Conservation (phyloP, 805 yeast genomes). For the Ogataea nonfermentans region DNA sequence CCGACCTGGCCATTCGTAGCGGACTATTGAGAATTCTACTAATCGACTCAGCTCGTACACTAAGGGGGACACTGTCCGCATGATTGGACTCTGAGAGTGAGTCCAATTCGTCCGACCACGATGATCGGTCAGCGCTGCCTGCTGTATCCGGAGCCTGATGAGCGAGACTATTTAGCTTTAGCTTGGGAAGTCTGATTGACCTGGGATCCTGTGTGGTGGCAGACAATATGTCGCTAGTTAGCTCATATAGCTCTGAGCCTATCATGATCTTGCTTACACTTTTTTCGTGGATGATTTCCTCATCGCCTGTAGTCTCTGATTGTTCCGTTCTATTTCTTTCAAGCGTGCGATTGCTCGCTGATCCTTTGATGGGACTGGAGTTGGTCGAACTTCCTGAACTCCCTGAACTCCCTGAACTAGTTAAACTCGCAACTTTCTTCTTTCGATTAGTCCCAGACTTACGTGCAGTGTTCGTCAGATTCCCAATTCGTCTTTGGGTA, state of each 20-base stretch:
- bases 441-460: neutral
- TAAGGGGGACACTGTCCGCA: conserved; percentile 12
- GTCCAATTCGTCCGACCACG: conserved; percentile 18
- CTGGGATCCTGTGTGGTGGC: conserved; percentile 22
- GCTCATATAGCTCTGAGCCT: conserved; percentile 21
- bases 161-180: conserved; percentile 2
- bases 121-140: conserved; percentile 1
- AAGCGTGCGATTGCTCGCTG: conserved; percentile 26
- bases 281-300: conserved; percentile 15
- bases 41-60: conserved; percentile 21
- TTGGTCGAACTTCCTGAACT: conserved; percentile 8
- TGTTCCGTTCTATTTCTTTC: conserved; percentile 11
- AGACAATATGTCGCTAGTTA: conserved; percentile 24
- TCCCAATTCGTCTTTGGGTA: conserved; percentile 8
- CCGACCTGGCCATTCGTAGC: conserved; percentile 18
- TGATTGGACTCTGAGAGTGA: conserved; percentile 15
- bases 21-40: conserved; percentile 21
- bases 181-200: conserved; percentile 15
- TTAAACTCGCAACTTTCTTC: neutral
- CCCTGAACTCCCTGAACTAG: conserved; percentile 7
- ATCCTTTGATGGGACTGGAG: conserved; percentile 8
- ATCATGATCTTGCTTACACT: conserved; percentile 16
- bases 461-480: neutral
- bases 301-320: conserved; percentile 7
- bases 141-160: conserved; percentile 2